Percentiles rank a stretch among this genome's conserved stretches.
phyloP scores from a whole-genome alignment of 106 monocot genomes.

The Dioscorea alata region DNA sequence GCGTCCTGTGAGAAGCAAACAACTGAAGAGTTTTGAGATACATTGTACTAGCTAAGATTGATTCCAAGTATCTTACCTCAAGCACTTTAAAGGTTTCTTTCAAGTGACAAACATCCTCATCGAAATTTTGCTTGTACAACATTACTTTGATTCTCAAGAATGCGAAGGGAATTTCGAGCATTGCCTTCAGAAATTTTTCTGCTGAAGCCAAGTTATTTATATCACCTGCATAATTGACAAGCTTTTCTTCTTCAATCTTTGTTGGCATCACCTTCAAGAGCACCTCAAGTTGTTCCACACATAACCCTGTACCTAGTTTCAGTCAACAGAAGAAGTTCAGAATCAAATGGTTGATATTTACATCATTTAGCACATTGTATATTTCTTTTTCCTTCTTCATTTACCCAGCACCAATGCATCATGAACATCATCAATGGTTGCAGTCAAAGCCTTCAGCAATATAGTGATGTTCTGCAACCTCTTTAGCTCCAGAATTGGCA shows the following conservation, averaged over 20 bases:
- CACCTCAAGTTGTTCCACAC: constrained; percentile 64
- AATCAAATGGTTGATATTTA: neutral
- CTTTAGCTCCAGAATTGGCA: constrained; percentile 76
- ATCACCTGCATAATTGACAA: constrained; percentile 38
- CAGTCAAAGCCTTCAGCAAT: constrained; percentile 81
- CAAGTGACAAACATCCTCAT: constrained; percentile 70
- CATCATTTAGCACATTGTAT: neutral
- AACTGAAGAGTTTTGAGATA: neutral
- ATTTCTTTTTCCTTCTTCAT: neutral
- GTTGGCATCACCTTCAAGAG: constrained; percentile 80
- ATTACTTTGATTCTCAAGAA: constrained; percentile 70
- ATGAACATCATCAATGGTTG: constrained; percentile 59
- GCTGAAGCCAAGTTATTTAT: constrained; percentile 39
- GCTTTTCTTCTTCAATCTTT: constrained; percentile 73
- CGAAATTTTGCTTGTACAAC: constrained; percentile 78
- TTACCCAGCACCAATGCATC: constrained; percentile 53
- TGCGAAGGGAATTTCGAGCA: constrained; percentile 49
- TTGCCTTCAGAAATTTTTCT: constrained; percentile 56
- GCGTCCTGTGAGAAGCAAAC: constrained; percentile 50
- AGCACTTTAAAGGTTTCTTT: constrained; percentile 54
- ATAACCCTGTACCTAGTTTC: constrained; percentile 56
- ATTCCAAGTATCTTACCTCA: constrained; percentile 29
- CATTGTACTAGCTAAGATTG: too few relatives aligned
- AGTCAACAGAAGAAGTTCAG: neutral
- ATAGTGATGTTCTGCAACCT: constrained; percentile 88